A percentile compares a stretch with the other conserved stretches of the same genome.
phyloP scores from a whole-genome alignment of 257 asterid genomes.

The Scutellaria minor region DNA sequence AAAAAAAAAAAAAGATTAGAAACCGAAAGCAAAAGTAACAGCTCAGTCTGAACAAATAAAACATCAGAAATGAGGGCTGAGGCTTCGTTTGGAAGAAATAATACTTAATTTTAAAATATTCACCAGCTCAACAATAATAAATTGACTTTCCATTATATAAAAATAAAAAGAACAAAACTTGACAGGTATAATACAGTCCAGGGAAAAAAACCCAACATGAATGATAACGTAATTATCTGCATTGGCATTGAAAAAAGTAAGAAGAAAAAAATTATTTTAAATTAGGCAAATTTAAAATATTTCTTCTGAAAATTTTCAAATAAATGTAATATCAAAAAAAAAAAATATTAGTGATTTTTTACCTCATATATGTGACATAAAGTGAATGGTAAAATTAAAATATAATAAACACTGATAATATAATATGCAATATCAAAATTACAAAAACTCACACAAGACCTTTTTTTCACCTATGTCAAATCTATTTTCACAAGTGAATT shows the following conservation, averaged over 20 bases:
- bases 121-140: constrained; percentile 5
- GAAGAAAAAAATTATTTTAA: background rate
- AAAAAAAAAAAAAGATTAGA: background rate
- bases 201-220: background rate
- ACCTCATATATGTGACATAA: background rate
- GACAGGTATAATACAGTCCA: constrained; percentile 1
- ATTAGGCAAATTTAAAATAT: too few species aligned
- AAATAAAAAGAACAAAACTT: background rate
- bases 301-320: too few species aligned
- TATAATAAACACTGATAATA: too few species aligned
- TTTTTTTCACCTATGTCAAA: too few species aligned
- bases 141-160: background rate
- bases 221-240: background rate
- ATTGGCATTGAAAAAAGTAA: background rate
- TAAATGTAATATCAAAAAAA: background rate
- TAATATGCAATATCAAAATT: background rate
- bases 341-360: background rate
- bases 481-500: too few species aligned
- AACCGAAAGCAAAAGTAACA: constrained; percentile 12
- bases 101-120: background rate
- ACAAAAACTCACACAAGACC: background rate
- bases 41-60: constrained; percentile 16
- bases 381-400: background rate
- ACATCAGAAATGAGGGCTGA: background rate
- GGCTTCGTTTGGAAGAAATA: constrained; percentile 14